Conservation (phyloP, 2,329 filamentous ascomycete genomes). For the Chrysoporthe puriensis region DNA sequence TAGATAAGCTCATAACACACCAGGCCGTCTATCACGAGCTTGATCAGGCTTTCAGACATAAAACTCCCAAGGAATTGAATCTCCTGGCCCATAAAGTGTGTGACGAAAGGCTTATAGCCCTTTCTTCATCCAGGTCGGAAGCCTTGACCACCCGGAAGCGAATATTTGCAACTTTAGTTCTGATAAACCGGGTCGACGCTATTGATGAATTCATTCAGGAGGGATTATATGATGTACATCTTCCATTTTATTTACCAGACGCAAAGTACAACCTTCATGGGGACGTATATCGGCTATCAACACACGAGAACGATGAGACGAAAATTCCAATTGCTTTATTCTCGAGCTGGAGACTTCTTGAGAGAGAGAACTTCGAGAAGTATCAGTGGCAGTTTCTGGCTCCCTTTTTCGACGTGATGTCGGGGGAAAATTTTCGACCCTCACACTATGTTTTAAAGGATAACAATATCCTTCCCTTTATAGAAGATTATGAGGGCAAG, state of each 20-base stretch:
- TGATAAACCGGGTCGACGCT: background rate
- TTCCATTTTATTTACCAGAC: slow-evolving; percentile 13
- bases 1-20: slow-evolving; percentile 36
- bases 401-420: slow-evolving; percentile 6
- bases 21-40: slow-evolving; percentile 36
- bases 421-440: background rate
- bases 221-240: slow-evolving; percentile 9
- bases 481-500: slow-evolving; percentile 2
- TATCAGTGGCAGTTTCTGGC: slow-evolving; percentile 20
- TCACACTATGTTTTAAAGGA: slow-evolving; percentile 5
- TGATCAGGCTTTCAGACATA: background rate
- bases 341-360: background rate
- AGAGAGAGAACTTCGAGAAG: slow-evolving; percentile 10
- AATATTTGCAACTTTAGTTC: slow-evolving; percentile 14
- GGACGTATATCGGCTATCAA: background rate
- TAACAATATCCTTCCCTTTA: slow-evolving; percentile 11
- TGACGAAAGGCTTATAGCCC: background rate
- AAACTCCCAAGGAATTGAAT: background rate
- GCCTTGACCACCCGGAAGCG: slow-evolving; percentile 5
- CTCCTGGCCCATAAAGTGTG: slow-evolving; percentile 1
- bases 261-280: background rate
- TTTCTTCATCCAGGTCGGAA: background rate
- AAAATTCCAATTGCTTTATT: background rate
- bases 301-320: background rate
- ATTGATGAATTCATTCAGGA: slow-evolving; percentile 13